Evolutionary conservation across 208 protist genomes (phyloP).

Genomic region (Angomonas ambiguus): DNA sequence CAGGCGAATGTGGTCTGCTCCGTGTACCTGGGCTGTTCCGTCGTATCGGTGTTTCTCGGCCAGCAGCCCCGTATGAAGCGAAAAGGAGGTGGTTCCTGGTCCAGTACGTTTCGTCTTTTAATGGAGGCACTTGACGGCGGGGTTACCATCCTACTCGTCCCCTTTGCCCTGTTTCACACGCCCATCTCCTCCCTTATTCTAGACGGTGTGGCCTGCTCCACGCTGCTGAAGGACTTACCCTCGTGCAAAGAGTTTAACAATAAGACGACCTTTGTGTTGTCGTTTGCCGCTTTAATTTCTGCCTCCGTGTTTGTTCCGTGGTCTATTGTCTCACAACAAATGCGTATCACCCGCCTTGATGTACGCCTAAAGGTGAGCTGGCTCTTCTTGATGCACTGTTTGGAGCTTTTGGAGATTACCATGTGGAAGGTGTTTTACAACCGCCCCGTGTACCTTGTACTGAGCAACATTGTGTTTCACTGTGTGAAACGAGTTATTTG

Average conservation of each 20-base stretch:
- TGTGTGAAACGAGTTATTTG: constrained; percentile 19
- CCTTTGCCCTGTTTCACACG: constrained; percentile 41
- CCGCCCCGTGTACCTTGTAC: constrained; percentile 29
- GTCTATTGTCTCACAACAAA: constrained; percentile 31
- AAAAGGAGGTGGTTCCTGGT: neutral
- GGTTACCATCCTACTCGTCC: constrained; percentile 22
- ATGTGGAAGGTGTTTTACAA: constrained; percentile 80
- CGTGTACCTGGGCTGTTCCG: constrained; percentile 19
- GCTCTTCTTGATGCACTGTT: constrained; percentile 31
- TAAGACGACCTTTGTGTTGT: constrained; percentile 23
- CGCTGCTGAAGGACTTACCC: constrained; percentile 46
- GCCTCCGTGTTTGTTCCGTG: constrained; percentile 34
- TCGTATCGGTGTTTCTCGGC: constrained; percentile 5
- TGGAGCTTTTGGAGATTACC: constrained; percentile 34
- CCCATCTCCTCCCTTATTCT: constrained; percentile 41
- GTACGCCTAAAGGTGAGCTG: constrained; percentile 32
- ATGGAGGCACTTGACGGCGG: constrained; percentile 31
- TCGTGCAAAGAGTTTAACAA: constrained; percentile 29
- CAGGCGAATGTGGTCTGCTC: constrained; percentile 20
- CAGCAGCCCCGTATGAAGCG: constrained; percentile 1
- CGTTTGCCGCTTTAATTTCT: constrained; percentile 26
- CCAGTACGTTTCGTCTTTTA: constrained; percentile 16
- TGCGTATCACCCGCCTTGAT: constrained; percentile 40
- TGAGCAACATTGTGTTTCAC: constrained; percentile 42
- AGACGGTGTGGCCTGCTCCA: constrained; percentile 61